Conservation (phyloP, 176 grass and related monocot species). For the Pharus latifolius region DNA sequence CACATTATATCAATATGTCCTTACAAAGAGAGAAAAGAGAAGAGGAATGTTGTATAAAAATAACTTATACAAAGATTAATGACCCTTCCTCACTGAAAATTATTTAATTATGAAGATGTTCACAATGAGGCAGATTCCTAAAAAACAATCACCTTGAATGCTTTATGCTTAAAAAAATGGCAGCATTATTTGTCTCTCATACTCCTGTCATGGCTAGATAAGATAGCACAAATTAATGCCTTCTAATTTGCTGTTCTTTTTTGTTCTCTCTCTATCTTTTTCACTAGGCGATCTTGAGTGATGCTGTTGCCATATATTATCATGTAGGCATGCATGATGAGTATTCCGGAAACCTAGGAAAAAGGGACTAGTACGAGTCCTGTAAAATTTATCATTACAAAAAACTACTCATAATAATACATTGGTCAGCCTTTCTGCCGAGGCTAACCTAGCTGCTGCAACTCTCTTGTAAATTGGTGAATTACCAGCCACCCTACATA, state of each 20-base stretch:
- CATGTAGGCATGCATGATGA: background rate
- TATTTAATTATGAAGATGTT: too few relatives aligned
- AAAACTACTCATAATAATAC: background rate
- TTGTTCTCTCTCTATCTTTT: background rate
- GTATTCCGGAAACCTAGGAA: constrained; percentile 23
- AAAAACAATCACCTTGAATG: too few relatives aligned
- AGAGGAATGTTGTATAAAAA: too few relatives aligned
- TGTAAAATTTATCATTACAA: background rate
- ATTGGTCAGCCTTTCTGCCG: constrained; percentile 18
- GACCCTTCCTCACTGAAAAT: too few relatives aligned
- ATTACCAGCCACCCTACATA: background rate
- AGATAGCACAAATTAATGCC: background rate
- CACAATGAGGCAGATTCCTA: too few relatives aligned
- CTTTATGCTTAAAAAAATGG: background rate
- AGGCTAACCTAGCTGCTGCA: background rate
- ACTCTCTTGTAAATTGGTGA: too few relatives aligned
- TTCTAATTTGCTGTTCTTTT: background rate
- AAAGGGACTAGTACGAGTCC: background rate
- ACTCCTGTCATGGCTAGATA: background rate
- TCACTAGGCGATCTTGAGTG: background rate
- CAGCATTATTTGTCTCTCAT: background rate
- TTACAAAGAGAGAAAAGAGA: too few relatives aligned
- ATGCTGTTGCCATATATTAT: background rate
- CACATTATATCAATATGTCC: too few relatives aligned
- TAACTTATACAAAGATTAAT: too few relatives aligned